Conservation (phyloP, 805 yeast species). For the Candida awuae region DNA sequence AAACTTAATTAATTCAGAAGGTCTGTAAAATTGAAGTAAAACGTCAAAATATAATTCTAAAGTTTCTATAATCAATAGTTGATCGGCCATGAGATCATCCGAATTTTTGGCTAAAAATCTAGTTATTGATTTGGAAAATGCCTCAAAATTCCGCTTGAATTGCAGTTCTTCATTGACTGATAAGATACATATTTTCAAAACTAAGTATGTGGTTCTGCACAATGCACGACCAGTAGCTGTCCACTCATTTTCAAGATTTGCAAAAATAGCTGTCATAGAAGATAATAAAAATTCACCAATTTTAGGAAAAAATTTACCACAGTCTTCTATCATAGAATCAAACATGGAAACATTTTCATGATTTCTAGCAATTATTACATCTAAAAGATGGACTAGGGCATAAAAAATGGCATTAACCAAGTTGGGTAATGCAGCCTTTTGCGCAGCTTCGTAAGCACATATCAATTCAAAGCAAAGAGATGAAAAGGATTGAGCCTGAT, state of each 20-base stretch:
- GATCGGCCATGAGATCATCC: slow-evolving; percentile 48
- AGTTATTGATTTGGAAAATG: slow-evolving; percentile 29
- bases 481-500: slow-evolving; percentile 54
- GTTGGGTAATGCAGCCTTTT: slow-evolving; percentile 14
- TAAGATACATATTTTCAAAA: slow-evolving; percentile 36
- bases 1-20: slow-evolving; percentile 33
- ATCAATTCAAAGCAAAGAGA: slow-evolving; percentile 39
- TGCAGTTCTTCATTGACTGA: slow-evolving; percentile 7
- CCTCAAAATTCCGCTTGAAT: slow-evolving; percentile 19
- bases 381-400: slow-evolving; percentile 52
- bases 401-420: slow-evolving; percentile 37
- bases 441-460: slow-evolving; percentile 21
- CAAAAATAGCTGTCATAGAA: slow-evolving; percentile 39
- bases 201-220: slow-evolving; percentile 49
- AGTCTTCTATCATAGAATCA: slow-evolving; percentile 38
- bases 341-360: slow-evolving; percentile 54
- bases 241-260: slow-evolving; percentile 49
- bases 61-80: slow-evolving; percentile 51
- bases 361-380: slow-evolving; percentile 56
- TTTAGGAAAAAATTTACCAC: slow-evolving; percentile 32
- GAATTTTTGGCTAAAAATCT: slow-evolving; percentile 41
- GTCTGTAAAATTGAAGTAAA: slow-evolving; percentile 34
- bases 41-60: slow-evolving; percentile 47
- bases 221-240: slow-evolving; percentile 53
- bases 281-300: slow-evolving; percentile 45